Base-by-base conservation (phyloP, 2,329 filamentous ascomycete genomes). In the Alternaria hordeiaustralica region DNA sequence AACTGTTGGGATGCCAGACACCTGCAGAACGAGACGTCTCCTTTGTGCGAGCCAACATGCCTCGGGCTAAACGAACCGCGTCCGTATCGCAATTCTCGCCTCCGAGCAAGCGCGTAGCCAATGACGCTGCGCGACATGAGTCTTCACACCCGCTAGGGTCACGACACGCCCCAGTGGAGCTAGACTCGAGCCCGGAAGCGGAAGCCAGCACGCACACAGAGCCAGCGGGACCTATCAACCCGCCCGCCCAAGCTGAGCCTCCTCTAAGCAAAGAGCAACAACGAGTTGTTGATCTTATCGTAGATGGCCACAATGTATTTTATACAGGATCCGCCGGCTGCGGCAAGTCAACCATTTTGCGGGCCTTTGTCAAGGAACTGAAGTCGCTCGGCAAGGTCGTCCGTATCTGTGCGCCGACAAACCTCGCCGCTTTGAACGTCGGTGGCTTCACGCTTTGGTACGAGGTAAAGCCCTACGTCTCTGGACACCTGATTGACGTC, bases 261-360 rank as follows among this genome's bases (percentile, higher is more conserved):
- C 61, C 60, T 2, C 80, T 88, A 10, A 84, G 82, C 53, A 67
- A 75, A 7, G 85, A 87, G 67, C 85, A 88, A 70, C 73, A 78
- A 9, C 76, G 75, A 3, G 70, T 88, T 3, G 83, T 88, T 1
- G 77, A 87, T 1, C 75, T 86, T 0, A 87, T 89, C 21, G 61
- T 82, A n/a, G 46, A 25, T 5, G 78, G 77, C 4, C 86, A 87
- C 0, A 90, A 90, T 60, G 85, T 90, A 15, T 91, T 90, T 70
- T 90, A 87, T 66, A 90, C 88, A 0, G 88, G 89, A 5, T 87
- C 87, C 0, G 88, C 88, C 11, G 88, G 88, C 0, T 86, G 84
- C 49, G 87, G 87, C 4, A 89, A 89, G 71, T 87, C 85, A 0
- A 86, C 86, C 0, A 84, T 88, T 3, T 75, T 89, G 0, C 84